A percentile compares a stretch with the other conserved stretches of the same genome.
These are phyloP conservation scores for Oidiodendron maius DNA, from an alignment of 495 filamentous ascomycete genomes.

Conservation along the genomic window DNA sequence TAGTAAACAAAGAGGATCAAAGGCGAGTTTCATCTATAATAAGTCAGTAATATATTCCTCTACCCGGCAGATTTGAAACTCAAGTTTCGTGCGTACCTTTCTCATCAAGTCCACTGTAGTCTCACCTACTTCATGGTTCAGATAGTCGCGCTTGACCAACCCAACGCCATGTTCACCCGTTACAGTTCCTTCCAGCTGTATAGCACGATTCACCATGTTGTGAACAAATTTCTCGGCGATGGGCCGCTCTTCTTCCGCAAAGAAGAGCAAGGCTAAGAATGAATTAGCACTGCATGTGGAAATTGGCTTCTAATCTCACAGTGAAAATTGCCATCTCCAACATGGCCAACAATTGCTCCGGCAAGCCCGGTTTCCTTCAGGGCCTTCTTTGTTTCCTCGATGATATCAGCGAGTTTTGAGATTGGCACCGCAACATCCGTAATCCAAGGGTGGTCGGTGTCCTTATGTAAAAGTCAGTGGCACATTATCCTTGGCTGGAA, in stretches of 20 bases:
- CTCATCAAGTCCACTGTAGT: constrained; percentile 70
- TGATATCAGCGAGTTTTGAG: constrained; percentile 79
- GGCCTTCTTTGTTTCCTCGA: constrained; percentile 84
- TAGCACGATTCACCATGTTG: constrained; percentile 79
- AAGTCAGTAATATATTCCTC: too few relatives aligned
- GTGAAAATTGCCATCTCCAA: constrained; percentile 92
- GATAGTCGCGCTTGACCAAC: constrained; percentile 73
- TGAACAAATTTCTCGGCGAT: constrained; percentile 75
- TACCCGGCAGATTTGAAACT: constrained; percentile 10
- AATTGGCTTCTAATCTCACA: constrained; percentile 80
- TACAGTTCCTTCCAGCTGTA: constrained; percentile 92
- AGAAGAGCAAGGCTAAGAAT: constrained; percentile 56
- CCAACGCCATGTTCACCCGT: constrained; percentile 91
- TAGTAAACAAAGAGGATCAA: constrained; percentile 67
- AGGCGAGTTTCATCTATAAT: constrained; percentile 52
- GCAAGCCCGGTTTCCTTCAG: constrained; percentile 80
- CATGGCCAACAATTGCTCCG: constrained; percentile 72
- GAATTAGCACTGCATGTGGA: constrained; percentile 20
- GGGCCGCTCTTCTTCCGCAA: constrained; percentile 59
- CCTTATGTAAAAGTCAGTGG: not conserved
- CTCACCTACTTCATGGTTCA: constrained; percentile 63
- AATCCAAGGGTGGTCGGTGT: constrained; percentile 55
- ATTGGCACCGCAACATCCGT: constrained; percentile 91
- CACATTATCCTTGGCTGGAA: not conserved
- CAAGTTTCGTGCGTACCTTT: constrained; percentile 46